These are phyloP conservation scores for Posidonia australis DNA, from an alignment of 106 monocot species.

Conservation along the genomic window DNA sequence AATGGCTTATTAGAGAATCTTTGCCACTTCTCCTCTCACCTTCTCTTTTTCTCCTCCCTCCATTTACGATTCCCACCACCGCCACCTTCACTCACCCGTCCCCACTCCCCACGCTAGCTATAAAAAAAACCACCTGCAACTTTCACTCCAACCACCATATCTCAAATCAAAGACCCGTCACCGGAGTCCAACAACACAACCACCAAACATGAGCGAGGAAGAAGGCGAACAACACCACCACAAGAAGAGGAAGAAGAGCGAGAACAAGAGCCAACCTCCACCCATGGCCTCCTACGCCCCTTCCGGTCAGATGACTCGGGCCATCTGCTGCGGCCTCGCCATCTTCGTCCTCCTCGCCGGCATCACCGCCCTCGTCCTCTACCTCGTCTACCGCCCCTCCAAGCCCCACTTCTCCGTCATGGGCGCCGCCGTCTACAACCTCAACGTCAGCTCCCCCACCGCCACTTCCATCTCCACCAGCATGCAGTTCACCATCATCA, in stretches of 20 bases:
- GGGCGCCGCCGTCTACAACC: conserved; percentile 46
- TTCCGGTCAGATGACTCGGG: background rate
- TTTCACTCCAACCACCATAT: background rate
- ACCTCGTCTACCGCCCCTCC: conserved; percentile 27
- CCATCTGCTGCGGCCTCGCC: conserved; percentile 13
- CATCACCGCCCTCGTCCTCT: conserved; percentile 26
- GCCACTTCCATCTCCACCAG: conserved; percentile 34
- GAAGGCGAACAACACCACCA: background rate
- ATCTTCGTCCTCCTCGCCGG: conserved; percentile 31
- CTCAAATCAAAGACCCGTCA: background rate
- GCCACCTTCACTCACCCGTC: too few relatives aligned
- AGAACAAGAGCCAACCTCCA: too few relatives aligned
- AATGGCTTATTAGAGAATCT: too few relatives aligned
- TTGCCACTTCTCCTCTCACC: too few relatives aligned
- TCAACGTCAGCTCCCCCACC: conserved; percentile 30
- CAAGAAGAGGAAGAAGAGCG: too few relatives aligned
- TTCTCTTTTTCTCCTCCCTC: too few relatives aligned
- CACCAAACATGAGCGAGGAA: background rate
- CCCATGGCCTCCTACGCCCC: conserved; percentile 2
- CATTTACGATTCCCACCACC: too few relatives aligned
- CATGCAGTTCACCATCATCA: conserved; percentile 59
- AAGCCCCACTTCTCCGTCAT: conserved; percentile 45
- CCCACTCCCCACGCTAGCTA: too few relatives aligned
- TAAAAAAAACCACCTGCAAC: too few relatives aligned
- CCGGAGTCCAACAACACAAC: background rate